A percentile compares a stretch with the other conserved stretches of the same genome.
phyloP scores from a whole-genome alignment of 495 filamentous ascomycete species.

The Aspergillus leporis region DNA sequence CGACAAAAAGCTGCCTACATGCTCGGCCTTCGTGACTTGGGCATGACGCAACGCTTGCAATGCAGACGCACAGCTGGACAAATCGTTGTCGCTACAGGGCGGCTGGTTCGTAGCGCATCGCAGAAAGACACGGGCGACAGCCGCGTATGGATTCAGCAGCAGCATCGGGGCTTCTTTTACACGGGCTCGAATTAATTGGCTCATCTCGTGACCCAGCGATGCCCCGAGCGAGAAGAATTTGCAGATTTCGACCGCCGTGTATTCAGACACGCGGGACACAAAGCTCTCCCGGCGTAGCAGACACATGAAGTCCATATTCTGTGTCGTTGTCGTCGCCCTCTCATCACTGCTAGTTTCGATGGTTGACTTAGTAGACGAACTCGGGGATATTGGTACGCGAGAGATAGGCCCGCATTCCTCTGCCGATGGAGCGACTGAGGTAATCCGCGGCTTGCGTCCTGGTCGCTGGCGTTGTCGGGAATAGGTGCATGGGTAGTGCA shows the following conservation, averaged over 20 bases:
- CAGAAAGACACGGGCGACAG: slow-evolving; percentile 11
- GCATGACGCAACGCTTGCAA: slow-evolving; percentile 6
- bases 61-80: slow-evolving; percentile 10
- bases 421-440: no score
- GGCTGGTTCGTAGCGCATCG: slow-evolving; percentile 7
- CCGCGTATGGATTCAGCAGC: slow-evolving; percentile 11
- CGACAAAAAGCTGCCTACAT: slow-evolving; percentile 8
- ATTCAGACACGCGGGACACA: slow-evolving; percentile 2
- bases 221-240: slow-evolving; percentile 11
- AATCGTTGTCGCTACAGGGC: slow-evolving; percentile 10
- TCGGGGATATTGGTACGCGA: not conserved
- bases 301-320: not conserved
- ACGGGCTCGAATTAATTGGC: slow-evolving; percentile 8
- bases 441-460: slow-evolving; percentile 11
- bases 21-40: slow-evolving; percentile 8
- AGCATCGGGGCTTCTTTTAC: slow-evolving; percentile 9
- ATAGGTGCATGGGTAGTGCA: slow-evolving; percentile 14
- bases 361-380: no score
- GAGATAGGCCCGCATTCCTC: not conserved
- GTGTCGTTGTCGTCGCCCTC: no score
- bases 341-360: no score
- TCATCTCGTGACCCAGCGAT: slow-evolving; percentile 4
- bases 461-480: slow-evolving; percentile 6
- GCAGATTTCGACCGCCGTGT: slow-evolving; percentile 8
- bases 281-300: not conserved